Percentiles rank a stretch among this genome's conserved stretches.
Conservation (phyloP, 306 rosid genomes). For the Cicer arietinum region DNA sequence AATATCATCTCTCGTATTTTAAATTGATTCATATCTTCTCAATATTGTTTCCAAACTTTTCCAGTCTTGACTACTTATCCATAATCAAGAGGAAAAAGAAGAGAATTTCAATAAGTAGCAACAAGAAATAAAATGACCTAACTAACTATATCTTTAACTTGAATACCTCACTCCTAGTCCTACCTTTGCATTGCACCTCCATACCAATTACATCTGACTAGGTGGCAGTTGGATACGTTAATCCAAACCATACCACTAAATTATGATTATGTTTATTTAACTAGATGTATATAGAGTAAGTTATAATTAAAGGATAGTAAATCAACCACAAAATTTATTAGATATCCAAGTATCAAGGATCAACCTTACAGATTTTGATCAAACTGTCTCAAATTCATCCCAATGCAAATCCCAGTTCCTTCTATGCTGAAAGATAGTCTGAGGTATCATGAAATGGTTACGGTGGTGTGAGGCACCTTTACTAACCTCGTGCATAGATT, state of each 20-base stretch:
- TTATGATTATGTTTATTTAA: slow-evolving; percentile 9
- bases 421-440: not conserved
- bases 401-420: slow-evolving; percentile 8
- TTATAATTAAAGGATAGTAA: not conserved
- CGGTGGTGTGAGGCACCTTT: not conserved
- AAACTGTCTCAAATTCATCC: not conserved
- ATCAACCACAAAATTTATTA: not conserved
- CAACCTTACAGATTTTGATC: too few relatives aligned
- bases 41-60: not conserved
- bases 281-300: not conserved
- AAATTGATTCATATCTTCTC: not conserved
- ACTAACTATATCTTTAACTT: not conserved
- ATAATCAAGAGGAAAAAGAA: slow-evolving; percentile 18
- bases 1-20: not conserved
- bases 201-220: not conserved
- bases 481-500: not conserved
- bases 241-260: not conserved
- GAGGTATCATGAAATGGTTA: not conserved
- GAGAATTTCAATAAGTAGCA: not conserved
- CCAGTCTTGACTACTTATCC: not conserved
- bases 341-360: not conserved
- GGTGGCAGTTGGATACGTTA: not conserved
- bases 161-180: slow-evolving; percentile 6
- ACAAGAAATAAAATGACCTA: not conserved
- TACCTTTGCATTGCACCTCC: not conserved